Evolutionary conservation across 1,284 basidiomycete species (phyloP).

Genomic region (Pseudozyma thailandica): DNA sequence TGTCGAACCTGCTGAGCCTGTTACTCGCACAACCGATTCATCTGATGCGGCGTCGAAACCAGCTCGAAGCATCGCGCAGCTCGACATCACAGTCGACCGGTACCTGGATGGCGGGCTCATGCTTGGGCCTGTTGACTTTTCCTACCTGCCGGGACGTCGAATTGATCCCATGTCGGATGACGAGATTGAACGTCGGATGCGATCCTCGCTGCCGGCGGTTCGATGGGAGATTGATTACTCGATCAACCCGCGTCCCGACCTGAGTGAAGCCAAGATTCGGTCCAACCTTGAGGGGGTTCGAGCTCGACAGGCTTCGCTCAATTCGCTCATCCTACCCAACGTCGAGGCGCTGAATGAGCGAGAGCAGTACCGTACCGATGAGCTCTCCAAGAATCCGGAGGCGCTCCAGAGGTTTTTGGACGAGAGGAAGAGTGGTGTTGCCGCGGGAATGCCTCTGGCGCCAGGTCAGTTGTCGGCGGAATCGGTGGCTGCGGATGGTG

Average conservation of each 20-base stretch:
- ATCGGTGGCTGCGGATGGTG: slow-evolving; percentile 1
- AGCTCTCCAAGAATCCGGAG: slow-evolving; percentile 46
- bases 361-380: slow-evolving; percentile 46
- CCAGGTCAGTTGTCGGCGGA: slow-evolving; percentile 50
- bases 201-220: slow-evolving; percentile 26
- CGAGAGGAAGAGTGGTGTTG: slow-evolving; percentile 53
- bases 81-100: slow-evolving; percentile 62
- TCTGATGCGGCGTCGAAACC: no score
- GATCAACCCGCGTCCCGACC: slow-evolving; percentile 52
- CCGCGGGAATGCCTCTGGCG: slow-evolving; percentile 61
- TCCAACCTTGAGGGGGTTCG: slow-evolving; percentile 48
- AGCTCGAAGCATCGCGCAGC: slow-evolving; percentile 34
- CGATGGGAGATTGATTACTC: slow-evolving; percentile 60
- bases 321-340: slow-evolving; percentile 60
- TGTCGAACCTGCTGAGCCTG: slow-evolving; percentile 46
- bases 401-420: slow-evolving; percentile 57
- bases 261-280: slow-evolving; percentile 41
- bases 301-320: slow-evolving; percentile 37
- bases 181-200: slow-evolving; percentile 47
- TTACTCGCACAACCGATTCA: no score
- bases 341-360: slow-evolving; percentile 61
- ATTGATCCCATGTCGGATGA: slow-evolving; percentile 49
- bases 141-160: slow-evolving; percentile 34
- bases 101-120: slow-evolving; percentile 59
- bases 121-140: slow-evolving; percentile 60